Base-by-base conservation (phyloP, 768 basidiomycete genomes). In the Kwoniella mangroviensis region DNA sequence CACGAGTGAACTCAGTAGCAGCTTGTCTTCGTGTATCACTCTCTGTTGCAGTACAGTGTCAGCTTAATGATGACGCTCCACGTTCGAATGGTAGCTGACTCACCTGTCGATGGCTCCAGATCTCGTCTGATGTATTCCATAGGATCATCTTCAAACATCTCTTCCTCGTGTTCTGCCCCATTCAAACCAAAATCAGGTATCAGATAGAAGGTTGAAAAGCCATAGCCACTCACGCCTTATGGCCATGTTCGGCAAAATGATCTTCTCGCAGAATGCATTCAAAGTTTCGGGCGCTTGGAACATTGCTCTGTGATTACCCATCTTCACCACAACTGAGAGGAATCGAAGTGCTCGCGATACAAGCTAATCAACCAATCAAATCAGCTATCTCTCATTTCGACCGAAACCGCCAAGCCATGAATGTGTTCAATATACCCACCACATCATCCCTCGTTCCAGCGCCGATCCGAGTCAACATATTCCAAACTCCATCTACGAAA, bases 91-190 rank as follows among this genome's bases (percentile, higher is more conserved):
- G 4, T 19, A 21, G 26, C 11, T 42, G 21, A 58, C 81, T 86
- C 82, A 67, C 91, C 84, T 65, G 89, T 65, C 86, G 87, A 76
- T 10, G 88, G 85, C 15, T 94, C 87, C 28, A 96, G 85, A 77
- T 96, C 94, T 52, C 92, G 87, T 22, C 93, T 90, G 75, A 98
- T 92, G 81, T 91, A 98, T 80, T 98, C 96, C 49, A 96, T 87
- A 0, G 97, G 95, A 74, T 97, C 95, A 70, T 98, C 97, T 83
- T 97, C 94, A 77, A 99, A 98, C 82, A 94, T 90, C 77, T 99
- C 97, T 60, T 92, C 87, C 66, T 98, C 95, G 74, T 93, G 91
- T 49, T 91, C 90, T 88, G 68, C 9, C 40, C 34, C 22, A 19
- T 66, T 26, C 22, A 17, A 11, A 51, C 54, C 17, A 7, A 4